Evolutionary conservation across 169 alveolate genomes (phyloP).

Genomic region (Plasmodium chabaudi): DNA sequence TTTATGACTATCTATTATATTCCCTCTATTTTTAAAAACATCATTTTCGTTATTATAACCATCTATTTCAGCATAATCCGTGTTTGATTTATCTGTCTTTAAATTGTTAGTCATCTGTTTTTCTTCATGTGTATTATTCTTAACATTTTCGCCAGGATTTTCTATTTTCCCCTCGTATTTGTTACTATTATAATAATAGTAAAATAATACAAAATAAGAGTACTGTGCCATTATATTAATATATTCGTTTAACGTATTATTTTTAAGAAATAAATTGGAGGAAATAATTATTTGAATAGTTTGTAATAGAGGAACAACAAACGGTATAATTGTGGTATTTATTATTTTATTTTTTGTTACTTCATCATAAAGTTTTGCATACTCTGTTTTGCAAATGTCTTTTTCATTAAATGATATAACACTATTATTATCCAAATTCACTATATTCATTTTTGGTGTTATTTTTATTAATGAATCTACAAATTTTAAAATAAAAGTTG

Average conservation of each 20-base stretch:
- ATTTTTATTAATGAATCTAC: constrained; percentile 29
- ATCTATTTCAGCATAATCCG: neutral
- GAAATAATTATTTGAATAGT: constrained; percentile 40
- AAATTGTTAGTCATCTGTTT: neutral
- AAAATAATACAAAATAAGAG: constrained; percentile 48
- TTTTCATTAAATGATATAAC: constrained; percentile 28
- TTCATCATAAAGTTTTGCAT: constrained; percentile 12
- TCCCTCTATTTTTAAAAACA: too few species aligned
- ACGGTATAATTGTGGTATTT: constrained; percentile 13
- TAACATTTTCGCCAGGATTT: neutral
- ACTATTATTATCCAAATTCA: constrained; percentile 33
- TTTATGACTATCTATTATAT: too few species aligned
- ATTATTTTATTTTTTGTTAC: constrained; percentile 10
- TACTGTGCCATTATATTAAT: constrained; percentile 55
- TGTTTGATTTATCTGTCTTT: neutral
- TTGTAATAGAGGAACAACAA: constrained; percentile 43
- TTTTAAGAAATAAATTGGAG: constrained; percentile 32
- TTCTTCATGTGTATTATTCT: neutral
- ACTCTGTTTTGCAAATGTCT: constrained; percentile 14
- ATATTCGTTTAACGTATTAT: constrained; percentile 34
- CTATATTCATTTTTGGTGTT: constrained; percentile 32
- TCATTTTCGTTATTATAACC: neutral
- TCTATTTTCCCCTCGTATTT: constrained; percentile 13
- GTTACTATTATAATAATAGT: constrained; percentile 14
- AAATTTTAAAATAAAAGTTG: constrained; percentile 44